Conservation (phyloP, 176 grass and related monocot species). For the Tillandsia fasciculata region DNA sequence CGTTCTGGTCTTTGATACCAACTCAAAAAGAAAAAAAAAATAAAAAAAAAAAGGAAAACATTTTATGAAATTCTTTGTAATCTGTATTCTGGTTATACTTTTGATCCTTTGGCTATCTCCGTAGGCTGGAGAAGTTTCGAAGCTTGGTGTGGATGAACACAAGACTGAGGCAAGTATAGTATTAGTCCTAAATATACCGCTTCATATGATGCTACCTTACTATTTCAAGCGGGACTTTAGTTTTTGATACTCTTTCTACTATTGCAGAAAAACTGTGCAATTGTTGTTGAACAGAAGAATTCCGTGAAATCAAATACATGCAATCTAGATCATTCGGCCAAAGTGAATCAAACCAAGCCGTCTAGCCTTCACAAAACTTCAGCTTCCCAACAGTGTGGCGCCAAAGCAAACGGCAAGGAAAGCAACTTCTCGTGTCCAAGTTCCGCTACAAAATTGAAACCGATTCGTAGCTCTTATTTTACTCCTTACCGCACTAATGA, state of each 20-base stretch:
- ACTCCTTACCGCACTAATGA: constrained; percentile 27
- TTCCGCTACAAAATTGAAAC: constrained; percentile 27
- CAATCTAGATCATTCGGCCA: constrained; percentile 24
- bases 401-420: constrained; percentile 29
- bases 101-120: background rate
- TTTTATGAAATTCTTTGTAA: no score
- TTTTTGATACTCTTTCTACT: background rate
- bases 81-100: constrained; percentile 19
- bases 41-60: background rate
- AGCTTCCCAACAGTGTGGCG: constrained; percentile 43
- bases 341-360: constrained; percentile 30
- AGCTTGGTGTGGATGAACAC: constrained; percentile 20
- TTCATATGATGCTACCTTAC: background rate
- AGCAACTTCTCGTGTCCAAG: constrained; percentile 55
- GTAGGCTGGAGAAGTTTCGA: constrained; percentile 31
- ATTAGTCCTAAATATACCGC: constrained; percentile 7
- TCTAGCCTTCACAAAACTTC: constrained; percentile 21
- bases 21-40: background rate
- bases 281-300: constrained; percentile 26
- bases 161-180: constrained; percentile 31
- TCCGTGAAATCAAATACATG: constrained; percentile 23
- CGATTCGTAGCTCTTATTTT: constrained; percentile 53
- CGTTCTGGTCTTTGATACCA: background rate
- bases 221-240: background rate
- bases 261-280: constrained; percentile 29